Base-by-base conservation (phyloP, 2,329 filamentous ascomycete species). In the Aspergillus texensis region DNA sequence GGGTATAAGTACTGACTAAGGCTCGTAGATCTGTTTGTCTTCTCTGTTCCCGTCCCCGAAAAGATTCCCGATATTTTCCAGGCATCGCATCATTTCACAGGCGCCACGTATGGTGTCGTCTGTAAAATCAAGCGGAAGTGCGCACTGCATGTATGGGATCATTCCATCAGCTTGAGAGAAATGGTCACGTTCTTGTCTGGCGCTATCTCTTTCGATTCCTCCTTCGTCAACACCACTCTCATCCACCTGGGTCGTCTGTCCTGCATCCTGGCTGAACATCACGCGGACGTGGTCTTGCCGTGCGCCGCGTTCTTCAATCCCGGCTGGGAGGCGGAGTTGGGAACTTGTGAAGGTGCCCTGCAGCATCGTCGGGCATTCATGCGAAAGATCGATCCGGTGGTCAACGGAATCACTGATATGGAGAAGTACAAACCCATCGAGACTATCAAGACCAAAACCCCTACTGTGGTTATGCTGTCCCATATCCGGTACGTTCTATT, bases 321-420 rank as follows among this genome's bases (percentile, higher is more conserved):
- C 2, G 85, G 84, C 57, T 89, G 86, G 86, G 86, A 89, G 69
- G 80, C 84, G 3, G 86, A 89, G 67, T 84, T 88, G 34, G 86
- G 86, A 39, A 88, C 85, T 14, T 81, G 82, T 60, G 82, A 87
- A 67, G 86, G 86, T 21, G 79, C 79, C 14, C 79, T 88, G 46
- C 82, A 84, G 61, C 85, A 86, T 69, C 82, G 85, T 64, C 86
- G 85, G 62, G 79, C 80, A 11, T 88, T 88, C 78, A 78, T 78
- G 54, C 81, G 86, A 57, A 88, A 88, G 71, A 85, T 89, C 52
- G 86, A 89, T 66, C 87, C 87, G 1, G 86, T 89, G 36, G 86
- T 89, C 66, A 89, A 89, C 69, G 87, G 87, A 55, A 88, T 89
- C 67, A 84, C 84, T 56, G 85, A 89, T 70, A 88, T 88, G 85